Evolutionary conservation across 345 rosid genomes (phyloP).

Genomic region (Bretschneidera sinensis): DNA sequence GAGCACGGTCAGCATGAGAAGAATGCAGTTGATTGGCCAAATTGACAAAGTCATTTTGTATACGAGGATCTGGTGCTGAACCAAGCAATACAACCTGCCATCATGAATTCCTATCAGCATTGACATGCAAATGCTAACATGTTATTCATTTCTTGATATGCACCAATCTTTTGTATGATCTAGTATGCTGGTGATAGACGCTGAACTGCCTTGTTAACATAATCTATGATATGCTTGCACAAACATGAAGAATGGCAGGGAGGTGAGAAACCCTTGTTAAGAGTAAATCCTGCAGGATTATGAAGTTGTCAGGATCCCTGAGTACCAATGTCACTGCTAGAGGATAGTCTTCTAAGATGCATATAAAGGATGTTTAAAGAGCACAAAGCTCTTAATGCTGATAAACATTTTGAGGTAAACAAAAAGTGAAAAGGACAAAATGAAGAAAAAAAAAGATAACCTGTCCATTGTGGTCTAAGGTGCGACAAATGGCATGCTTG

Average conservation of each 20-base stretch:
- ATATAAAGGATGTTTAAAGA: background rate
- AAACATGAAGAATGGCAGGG: too few species aligned
- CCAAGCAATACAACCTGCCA: conserved; percentile 85
- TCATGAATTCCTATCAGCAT: conserved; percentile 10
- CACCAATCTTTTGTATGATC: too few species aligned
- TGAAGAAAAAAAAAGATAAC: conserved; percentile 30
- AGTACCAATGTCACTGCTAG: background rate
- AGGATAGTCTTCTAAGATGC: background rate
- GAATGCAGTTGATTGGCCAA: conserved; percentile 77
- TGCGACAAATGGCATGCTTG: conserved; percentile 78
- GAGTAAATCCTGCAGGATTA: too few species aligned
- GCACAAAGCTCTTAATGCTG: background rate
- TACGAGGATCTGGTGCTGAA: conserved; percentile 95
- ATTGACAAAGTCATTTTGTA: conserved; percentile 83
- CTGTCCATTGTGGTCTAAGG: conserved; percentile 86
- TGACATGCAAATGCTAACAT: too few species aligned
- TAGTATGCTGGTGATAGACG: too few species aligned
- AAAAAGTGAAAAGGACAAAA: background rate
- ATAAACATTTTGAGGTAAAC: background rate
- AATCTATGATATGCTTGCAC: too few species aligned
- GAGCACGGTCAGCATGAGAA: conserved; percentile 55
- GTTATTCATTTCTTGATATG: too few species aligned
- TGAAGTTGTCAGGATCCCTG: too few species aligned
- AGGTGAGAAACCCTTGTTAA: too few species aligned
- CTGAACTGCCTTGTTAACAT: too few species aligned